phyloP scores from a whole-genome alignment of 805 yeast genomes.

The Pichia scutulata region DNA sequence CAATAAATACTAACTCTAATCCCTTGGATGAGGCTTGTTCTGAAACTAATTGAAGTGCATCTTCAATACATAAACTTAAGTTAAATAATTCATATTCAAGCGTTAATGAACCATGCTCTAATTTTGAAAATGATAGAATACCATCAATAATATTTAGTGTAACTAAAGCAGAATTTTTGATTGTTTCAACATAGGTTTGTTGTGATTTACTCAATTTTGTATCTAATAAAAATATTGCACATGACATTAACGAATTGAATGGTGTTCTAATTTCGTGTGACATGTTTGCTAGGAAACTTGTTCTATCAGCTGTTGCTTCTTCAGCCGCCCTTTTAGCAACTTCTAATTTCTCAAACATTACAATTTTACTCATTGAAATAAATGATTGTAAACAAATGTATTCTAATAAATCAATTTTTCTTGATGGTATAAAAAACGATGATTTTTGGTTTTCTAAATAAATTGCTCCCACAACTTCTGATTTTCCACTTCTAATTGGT shows the following conservation, averaged over 20 bases:
- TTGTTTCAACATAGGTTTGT: conserved; percentile 44
- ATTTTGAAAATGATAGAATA: conserved; percentile 45
- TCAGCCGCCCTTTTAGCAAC: conserved; percentile 46
- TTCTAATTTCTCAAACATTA: conserved; percentile 40
- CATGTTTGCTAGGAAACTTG: conserved; percentile 47
- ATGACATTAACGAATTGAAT: conserved; percentile 42
- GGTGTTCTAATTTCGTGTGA: conserved; percentile 53
- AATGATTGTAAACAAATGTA: conserved; percentile 46
- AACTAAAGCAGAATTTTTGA: conserved; percentile 42
- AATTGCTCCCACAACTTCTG: conserved; percentile 38
- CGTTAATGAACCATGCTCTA: conserved; percentile 46
- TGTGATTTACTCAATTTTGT: conserved; percentile 38
- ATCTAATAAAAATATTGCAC: conserved; percentile 42
- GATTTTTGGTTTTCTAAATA: conserved; percentile 33
- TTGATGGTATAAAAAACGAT: conserved; percentile 23
- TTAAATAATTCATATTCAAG: conserved; percentile 38
- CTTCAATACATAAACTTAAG: conserved; percentile 37
- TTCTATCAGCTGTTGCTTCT: conserved; percentile 47
- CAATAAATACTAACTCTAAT: conserved; percentile 38
- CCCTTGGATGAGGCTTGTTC: conserved; percentile 39
- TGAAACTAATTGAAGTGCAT: conserved; percentile 41
- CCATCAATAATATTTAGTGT: conserved; percentile 47
- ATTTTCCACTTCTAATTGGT: conserved; percentile 35
- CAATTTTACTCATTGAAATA: conserved; percentile 41
- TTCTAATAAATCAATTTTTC: conserved; percentile 32